A percentile compares a stretch with the other conserved stretches of the same genome.
phyloP scores from a whole-genome alignment of 371 early-diverging fungal species.

The Syncephalis fuscata region DNA sequence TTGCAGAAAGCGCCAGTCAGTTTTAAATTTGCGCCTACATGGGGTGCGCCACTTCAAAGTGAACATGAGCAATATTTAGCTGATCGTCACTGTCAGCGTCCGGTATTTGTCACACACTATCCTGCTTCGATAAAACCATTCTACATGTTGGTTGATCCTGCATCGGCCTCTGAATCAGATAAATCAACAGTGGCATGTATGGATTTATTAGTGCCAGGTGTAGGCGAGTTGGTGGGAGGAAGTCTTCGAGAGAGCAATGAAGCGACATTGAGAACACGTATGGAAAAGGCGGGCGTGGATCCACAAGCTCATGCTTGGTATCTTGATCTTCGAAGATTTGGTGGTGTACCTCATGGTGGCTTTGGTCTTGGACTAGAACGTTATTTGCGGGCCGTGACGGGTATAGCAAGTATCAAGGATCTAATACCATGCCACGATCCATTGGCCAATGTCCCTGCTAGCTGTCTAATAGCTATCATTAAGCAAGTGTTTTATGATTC shows the following conservation, averaged over 20 bases:
- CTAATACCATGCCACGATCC: conserved; percentile 65
- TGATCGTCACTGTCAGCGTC: conserved; percentile 37
- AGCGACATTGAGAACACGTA: conserved; percentile 28
- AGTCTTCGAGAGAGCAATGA: conserved; percentile 67
- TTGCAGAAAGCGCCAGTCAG: conserved; percentile 18
- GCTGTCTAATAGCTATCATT: too few relatives aligned
- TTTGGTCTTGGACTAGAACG: conserved; percentile 90
- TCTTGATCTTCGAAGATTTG: conserved; percentile 66
- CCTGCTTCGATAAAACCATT: conserved; percentile 74
- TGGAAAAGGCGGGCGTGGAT: conserved; percentile 35
- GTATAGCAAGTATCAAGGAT: conserved; percentile 69
- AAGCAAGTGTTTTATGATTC: too few relatives aligned
- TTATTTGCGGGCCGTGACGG: conserved; percentile 58
- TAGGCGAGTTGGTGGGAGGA: conserved; percentile 84
- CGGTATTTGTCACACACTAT: conserved; percentile 87
- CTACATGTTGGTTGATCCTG: conserved; percentile 67
- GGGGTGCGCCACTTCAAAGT: conserved; percentile 64
- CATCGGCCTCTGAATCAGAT: conserved; percentile 4
- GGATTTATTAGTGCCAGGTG: conserved; percentile 75
- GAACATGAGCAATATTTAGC: conserved; percentile 83
- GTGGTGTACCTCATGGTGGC: conserved; percentile 80
- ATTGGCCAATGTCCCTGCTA: conserved; percentile 23
- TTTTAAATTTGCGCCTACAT: conserved; percentile 47
- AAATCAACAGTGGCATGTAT: conserved; percentile 64
- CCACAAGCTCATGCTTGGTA: conserved; percentile 71